Evolutionary conservation across 2,329 filamentous ascomycete species (phyloP), one percentile per base, ranked within the genome.

Genomic region (Penicillium sp.): DNA sequence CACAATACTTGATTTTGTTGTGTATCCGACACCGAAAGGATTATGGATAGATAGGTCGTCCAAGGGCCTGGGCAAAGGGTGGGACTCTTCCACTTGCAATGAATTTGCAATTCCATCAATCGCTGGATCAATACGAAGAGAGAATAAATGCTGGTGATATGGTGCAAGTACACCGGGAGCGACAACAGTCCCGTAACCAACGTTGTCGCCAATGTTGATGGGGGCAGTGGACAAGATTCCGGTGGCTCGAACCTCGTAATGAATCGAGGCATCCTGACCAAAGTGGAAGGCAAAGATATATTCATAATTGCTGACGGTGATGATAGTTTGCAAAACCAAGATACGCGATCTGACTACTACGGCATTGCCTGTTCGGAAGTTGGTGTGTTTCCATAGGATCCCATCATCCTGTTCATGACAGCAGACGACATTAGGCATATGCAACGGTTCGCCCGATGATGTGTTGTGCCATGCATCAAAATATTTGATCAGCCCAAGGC

Each of bases 61-160:
- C 18, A 80, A 67, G 2, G 80, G n/a, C n/a, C n/a, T n/a, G n/a
- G n/a, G 78, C 74, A 85, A 79, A 0, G 82, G 60, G 52, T 79
- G 73, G 0, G 77, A 77, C 57, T 82, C 79, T 41, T 78, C 75
- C 55, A 83, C 73, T 34, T 76, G 69, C 14, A 80, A 63, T 1
- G 73, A 68, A 61, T 81, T 80, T 3, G 57, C 45, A 16, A 63
- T 55, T 3, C 72, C 72, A 38, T 72, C 72, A 11, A 75, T 60
- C 1, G 68, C 64, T 4, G 73, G 70, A 45, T 76, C 73, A 3
- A 75, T 72, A n/a, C 73, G 69, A 6, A 75, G 58, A 29, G 60
- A 69, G 55, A 76, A 74, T 1, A 75, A 55, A 45, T 75, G 72
- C 50, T 75, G 73, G 47, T 75, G 73, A 43, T 73, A 69, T 0